A percentile compares a stretch with the other conserved stretches of the same genome.
Evolutionary conservation across 164 flowering plant species (phyloP).

Genomic region (Dillenia turbinata): DNA sequence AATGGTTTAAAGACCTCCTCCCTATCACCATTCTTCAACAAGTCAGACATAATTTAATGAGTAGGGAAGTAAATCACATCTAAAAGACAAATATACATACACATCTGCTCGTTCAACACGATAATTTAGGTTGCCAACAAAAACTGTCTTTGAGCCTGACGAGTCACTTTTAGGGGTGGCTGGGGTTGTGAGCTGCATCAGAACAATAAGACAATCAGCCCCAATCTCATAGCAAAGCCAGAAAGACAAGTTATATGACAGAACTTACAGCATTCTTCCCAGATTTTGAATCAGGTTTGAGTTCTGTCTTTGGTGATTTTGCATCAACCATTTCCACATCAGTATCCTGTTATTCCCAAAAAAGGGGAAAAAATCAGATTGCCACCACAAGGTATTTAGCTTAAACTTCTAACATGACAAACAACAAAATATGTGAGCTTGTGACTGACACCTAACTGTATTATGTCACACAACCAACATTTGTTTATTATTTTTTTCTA

Average conservation of each 20-base stretch:
- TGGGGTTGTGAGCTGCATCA: slow-evolving; percentile 65
- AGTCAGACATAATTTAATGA: background rate
- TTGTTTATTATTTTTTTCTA: too few species aligned
- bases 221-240: background rate
- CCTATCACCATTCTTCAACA: slow-evolving; percentile 23
- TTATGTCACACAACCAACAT: too few species aligned
- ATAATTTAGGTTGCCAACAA: slow-evolving; percentile 73
- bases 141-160: slow-evolving; percentile 58
- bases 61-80: background rate
- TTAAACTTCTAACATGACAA: too few species aligned
- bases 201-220: background rate
- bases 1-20: slow-evolving; percentile 58
- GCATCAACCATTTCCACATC: slow-evolving; percentile 83
- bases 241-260: background rate
- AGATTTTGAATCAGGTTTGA: slow-evolving; percentile 17
- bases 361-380: background rate
- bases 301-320: slow-evolving; percentile 15
- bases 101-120: slow-evolving; percentile 46
- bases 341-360: slow-evolving; percentile 21
- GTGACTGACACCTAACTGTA: too few species aligned
- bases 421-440: too few species aligned
- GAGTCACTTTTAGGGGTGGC: slow-evolving; percentile 34
- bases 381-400: too few species aligned
- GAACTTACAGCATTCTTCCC: slow-evolving; percentile 36
- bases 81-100: slow-evolving; percentile 36